phyloP scores from a whole-genome alignment of 345 rosid species.

The Populus nigra region DNA sequence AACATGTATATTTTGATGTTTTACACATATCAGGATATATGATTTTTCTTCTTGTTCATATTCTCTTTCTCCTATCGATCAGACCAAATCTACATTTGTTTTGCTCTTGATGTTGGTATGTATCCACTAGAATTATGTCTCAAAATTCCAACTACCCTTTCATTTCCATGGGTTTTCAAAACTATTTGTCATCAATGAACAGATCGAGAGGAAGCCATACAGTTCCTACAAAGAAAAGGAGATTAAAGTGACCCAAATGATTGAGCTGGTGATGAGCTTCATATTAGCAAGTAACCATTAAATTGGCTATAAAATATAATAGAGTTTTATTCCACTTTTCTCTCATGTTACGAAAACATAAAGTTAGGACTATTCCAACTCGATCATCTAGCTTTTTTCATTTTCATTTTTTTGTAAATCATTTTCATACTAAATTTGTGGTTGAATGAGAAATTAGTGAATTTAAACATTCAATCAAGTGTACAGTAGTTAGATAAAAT shows the following conservation, averaged over 20 bases:
- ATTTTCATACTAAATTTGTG: not conserved
- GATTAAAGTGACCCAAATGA: not conserved
- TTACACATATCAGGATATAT: not conserved
- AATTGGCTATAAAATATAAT: not conserved
- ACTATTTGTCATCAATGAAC: not conserved
- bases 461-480: not conserved
- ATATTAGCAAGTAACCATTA: not conserved
- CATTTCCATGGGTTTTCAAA: not conserved
- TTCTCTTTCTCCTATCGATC: not conserved
- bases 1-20: not conserved
- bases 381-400: no score
- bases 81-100: not conserved
- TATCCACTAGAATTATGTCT: not conserved
- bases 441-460: not conserved
- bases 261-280: not conserved
- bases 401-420: no score
- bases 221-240: not conserved
- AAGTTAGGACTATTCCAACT: no score
- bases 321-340: no score
- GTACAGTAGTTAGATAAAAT: no score
- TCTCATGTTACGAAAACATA: no score
- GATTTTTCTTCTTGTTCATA: not conserved
- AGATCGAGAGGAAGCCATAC: not conserved
- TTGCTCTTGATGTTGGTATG: not conserved
- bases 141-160: not conserved